Percentiles rank a stretch among this genome's conserved stretches.
Conservation (phyloP, 2,329 filamentous ascomycete species). For the Fusarium sp. region DNA sequence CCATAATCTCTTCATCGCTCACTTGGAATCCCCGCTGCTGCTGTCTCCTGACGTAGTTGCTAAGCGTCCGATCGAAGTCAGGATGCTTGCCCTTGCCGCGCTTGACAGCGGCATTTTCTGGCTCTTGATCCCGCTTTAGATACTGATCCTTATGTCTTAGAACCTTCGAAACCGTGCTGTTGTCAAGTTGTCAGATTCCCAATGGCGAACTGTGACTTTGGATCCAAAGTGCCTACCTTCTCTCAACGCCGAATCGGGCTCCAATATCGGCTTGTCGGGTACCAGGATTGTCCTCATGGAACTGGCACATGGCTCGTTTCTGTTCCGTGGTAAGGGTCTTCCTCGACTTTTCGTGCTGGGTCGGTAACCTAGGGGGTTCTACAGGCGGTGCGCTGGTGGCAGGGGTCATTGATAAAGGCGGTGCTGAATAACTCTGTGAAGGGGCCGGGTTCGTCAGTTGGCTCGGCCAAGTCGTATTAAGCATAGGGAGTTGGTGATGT, state of each 20-base stretch:
- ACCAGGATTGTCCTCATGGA: conserved; percentile 88
- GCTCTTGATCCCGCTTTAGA: conserved; percentile 83
- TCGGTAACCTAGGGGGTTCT: conserved; percentile 47
- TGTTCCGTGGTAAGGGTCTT: conserved; percentile 94
- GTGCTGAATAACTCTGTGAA: conserved; percentile 67
- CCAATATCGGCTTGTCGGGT: conserved; percentile 98
- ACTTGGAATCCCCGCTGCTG: conserved; percentile 80
- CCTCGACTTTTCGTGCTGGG: conserved; percentile 73
- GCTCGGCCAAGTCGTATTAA: conserved; percentile 84
- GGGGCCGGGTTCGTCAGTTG: conserved; percentile 79
- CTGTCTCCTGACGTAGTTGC: conserved; percentile 87
- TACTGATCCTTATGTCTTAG: conserved; percentile 95
- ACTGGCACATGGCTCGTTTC: conserved; percentile 92
- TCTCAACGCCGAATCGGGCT: conserved; percentile 92
- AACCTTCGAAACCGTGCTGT: conserved; percentile 98
- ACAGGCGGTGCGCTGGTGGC: conserved; percentile 64
- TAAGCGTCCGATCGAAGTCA: conserved; percentile 91
- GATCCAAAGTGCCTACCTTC: conserved; percentile 76
- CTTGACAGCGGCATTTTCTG: conserved; percentile 76
- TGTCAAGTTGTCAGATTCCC: conserved; percentile 46
- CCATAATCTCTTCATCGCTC: conserved; percentile 83
- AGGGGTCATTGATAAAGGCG: conserved; percentile 70
- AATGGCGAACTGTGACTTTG: conserved; percentile 28
- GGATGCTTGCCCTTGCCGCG: conserved; percentile 86
- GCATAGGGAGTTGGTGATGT: conserved; percentile 73